These are phyloP conservation scores for Suhomyces kunorum DNA, from an alignment of 1,139 yeast genomes.

Conservation along the genomic window DNA sequence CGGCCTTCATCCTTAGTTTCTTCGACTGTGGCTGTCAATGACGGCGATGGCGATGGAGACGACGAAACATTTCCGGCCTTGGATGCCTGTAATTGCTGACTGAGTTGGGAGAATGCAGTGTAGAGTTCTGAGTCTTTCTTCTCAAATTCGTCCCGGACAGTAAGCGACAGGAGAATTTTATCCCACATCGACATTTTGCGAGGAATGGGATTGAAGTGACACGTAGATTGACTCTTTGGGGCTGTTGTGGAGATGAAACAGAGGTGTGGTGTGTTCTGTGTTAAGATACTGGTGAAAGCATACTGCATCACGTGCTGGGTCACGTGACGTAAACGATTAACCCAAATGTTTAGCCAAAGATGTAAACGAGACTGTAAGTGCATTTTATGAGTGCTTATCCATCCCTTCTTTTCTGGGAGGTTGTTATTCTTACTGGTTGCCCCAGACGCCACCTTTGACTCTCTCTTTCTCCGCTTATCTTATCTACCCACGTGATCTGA, in stretches of 20 bases:
- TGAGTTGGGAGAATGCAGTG: conserved; percentile 35
- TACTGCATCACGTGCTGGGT: too few species aligned
- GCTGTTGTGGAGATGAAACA: neutral
- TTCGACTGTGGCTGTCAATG: conserved; percentile 14
- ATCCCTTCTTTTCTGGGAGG: too few species aligned
- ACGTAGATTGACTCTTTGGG: neutral
- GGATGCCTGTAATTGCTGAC: conserved; percentile 18
- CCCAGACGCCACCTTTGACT: too few species aligned
- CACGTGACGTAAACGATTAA: neutral
- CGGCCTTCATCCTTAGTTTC: conserved; percentile 7
- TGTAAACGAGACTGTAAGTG: too few species aligned
- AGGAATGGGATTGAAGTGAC: neutral
- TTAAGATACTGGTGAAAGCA: too few species aligned
- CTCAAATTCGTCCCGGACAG: conserved; percentile 36
- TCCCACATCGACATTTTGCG: conserved; percentile 12
- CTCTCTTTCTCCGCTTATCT: neutral
- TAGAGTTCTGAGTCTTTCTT: conserved; percentile 34
- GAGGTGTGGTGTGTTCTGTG: neutral
- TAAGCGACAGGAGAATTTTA: conserved; percentile 28
- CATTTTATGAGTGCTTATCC: too few species aligned
- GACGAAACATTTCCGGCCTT: conserved; percentile 1
- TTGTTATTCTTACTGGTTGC: too few species aligned
- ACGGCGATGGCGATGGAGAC: conserved; percentile 20
- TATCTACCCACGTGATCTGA: neutral
- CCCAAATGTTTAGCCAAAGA: too few species aligned